Conservation (phyloP, 1,139 yeast species). For the Pichia sp. region DNA sequence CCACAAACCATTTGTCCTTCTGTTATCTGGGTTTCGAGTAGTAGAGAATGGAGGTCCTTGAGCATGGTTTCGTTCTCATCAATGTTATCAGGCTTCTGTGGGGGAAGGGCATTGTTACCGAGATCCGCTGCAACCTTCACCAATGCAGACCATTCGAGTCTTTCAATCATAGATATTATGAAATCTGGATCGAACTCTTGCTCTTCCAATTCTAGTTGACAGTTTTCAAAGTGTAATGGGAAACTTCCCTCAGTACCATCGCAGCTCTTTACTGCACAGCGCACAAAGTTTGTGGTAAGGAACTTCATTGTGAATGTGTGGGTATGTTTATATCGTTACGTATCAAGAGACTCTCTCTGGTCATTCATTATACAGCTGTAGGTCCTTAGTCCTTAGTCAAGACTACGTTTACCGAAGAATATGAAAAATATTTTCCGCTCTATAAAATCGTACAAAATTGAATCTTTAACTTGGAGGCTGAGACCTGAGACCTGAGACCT, state of each 20-base stretch:
- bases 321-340: no score
- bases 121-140: constrained; percentile 68
- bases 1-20: constrained; percentile 89
- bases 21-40: constrained; percentile 76
- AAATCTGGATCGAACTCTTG: constrained; percentile 82
- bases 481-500: no score
- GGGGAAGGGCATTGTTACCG: constrained; percentile 62
- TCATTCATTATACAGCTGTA: no score
- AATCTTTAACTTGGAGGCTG: no score
- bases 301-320: constrained; percentile 64
- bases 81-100: constrained; percentile 50
- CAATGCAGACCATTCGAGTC: constrained; percentile 86
- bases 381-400: no score
- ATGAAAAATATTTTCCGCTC: no score
- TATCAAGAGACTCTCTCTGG: no score
- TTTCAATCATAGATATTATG: constrained; percentile 65
- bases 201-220: constrained; percentile 69
- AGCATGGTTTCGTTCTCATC: constrained; percentile 46
- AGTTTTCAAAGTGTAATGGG: constrained; percentile 69
- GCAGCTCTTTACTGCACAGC: constrained; percentile 84
- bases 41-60: constrained; percentile 66
- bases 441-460: no score
- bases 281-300: constrained; percentile 89
- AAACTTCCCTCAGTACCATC: constrained; percentile 68
- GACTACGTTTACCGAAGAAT: no score